Evolutionary conservation across 805 yeast genomes (phyloP).

Genomic region (Candida cerambycidarum): DNA sequence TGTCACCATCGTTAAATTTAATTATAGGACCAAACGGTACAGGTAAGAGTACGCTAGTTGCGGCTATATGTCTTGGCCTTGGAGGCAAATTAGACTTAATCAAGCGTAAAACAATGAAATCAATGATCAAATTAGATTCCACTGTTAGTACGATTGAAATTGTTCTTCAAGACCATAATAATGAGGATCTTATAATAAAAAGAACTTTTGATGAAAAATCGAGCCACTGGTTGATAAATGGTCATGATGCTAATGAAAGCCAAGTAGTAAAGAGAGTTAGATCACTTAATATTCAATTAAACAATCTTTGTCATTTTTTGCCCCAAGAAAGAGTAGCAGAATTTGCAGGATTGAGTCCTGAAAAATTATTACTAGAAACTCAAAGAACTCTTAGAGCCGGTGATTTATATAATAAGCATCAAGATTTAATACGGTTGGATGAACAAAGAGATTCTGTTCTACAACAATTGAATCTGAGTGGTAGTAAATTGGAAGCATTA

Average conservation of each 20-base stretch:
- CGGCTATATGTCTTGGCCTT: constrained; percentile 87
- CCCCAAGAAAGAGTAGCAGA: constrained; percentile 96
- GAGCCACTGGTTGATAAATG: constrained; percentile 56
- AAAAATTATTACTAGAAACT: constrained; percentile 70
- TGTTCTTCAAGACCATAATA: constrained; percentile 42
- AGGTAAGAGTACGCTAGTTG: constrained; percentile 90
- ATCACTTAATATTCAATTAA: constrained; percentile 73
- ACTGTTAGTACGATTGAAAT: constrained; percentile 46
- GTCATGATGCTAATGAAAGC: constrained; percentile 37
- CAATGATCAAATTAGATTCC: constrained; percentile 73
- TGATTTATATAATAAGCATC: constrained; percentile 56
- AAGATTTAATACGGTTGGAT: constrained; percentile 54
- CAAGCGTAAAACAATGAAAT: constrained; percentile 65
- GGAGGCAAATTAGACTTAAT: constrained; percentile 75
- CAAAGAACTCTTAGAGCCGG: constrained; percentile 75
- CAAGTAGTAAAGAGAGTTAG: constrained; percentile 46
- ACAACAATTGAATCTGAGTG: constrained; percentile 27
- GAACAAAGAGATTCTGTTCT: constrained; percentile 27
- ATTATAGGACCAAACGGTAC: constrained; percentile 97
- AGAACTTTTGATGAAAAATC: constrained; percentile 48
- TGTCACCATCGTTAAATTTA: constrained; percentile 85
- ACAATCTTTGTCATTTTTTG: constrained; percentile 88
- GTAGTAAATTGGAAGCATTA: constrained; percentile 31
- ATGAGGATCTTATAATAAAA: constrained; percentile 37
- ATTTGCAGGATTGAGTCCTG: constrained; percentile 80